Base-by-base conservation (phyloP, 164 flowering plant species). In the Liquidambar formosana region DNA sequence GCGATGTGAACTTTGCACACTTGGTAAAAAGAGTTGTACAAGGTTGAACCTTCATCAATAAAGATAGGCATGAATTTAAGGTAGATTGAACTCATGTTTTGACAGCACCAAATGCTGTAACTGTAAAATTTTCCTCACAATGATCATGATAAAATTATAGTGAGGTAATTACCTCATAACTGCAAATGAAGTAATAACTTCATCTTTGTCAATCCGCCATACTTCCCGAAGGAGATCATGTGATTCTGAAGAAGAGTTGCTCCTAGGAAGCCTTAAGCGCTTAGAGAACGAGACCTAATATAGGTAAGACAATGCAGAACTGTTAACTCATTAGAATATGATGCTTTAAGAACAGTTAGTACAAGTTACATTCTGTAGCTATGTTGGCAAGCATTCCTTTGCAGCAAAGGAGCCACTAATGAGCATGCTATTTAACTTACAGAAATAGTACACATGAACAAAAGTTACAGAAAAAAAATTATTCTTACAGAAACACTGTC, bases 131-230 rank as follows among this genome's bases (percentile, higher is more conserved):
- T 48, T 23, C 57, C 6, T 23, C 5, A 25, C 5, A 52, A 70
- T 28, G 16, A 57, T 12, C 11, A 62, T 69, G 44, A 56, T 6
- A 51, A 25, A 54, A 16, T 15, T 47, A 28, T 26, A 13, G 16
- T 26, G 8, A 65, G 63, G 66, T 5, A 63, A 56, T 64, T 75
- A 93, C 99, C 99, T 86, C 98, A 89, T 96, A 54, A 87, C 64
- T 68, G 90, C 87, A 84, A 82, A 91, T 26, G 94, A 88, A 51
- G 94, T 67, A 74, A 81, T 68, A 26, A 71, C 5, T 81, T 91
- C 97, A 77, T 96, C 99, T 85, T 93, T 96, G 78, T 92, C 89
- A 75, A 96, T 83, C 66, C 79, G 87, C 97, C 97, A 96, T 18
- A 86, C 77, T 76, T 84, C 86, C 57, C 69, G 73, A 64, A 57